Conservation (phyloP, 768 basidiomycete species). For the Porpolomopsis calyptriformis region DNA sequence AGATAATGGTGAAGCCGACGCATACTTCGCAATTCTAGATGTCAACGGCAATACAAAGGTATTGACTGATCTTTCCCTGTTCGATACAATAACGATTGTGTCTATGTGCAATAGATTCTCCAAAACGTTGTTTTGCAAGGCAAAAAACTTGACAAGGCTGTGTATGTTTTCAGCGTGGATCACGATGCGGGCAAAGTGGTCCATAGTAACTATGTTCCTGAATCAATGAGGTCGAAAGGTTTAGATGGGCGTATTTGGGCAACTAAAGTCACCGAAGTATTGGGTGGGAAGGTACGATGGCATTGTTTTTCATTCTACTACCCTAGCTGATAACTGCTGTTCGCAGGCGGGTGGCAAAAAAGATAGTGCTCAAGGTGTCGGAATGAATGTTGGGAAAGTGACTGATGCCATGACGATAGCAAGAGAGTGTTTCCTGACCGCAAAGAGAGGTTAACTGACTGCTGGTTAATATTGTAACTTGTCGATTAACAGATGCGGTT, state of each 20-base stretch:
- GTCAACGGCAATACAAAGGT: slow-evolving; percentile 85
- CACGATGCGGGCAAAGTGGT: slow-evolving; percentile 60
- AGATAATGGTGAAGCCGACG: slow-evolving; percentile 58
- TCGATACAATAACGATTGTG: slow-evolving; percentile 1
- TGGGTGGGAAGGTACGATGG: slow-evolving; percentile 79
- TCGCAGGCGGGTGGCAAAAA: slow-evolving; percentile 88
- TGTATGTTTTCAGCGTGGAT: slow-evolving; percentile 84
- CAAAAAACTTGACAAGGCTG: slow-evolving; percentile 72
- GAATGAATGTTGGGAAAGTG: slow-evolving; percentile 50
- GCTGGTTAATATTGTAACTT: too few relatives aligned
- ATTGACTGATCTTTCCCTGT: slow-evolving; percentile 3
- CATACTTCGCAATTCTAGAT: slow-evolving; percentile 61
- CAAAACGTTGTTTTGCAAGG: slow-evolving; percentile 65
- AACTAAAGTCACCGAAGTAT: slow-evolving; percentile 55
- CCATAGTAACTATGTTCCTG: slow-evolving; percentile 75
- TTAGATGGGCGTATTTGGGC: slow-evolving; percentile 90
- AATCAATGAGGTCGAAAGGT: slow-evolving; percentile 45
- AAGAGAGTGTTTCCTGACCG: slow-evolving; percentile 29
- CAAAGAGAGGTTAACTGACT: too few relatives aligned
- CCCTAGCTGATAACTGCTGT: slow-evolving; percentile 6
- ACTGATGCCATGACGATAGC: slow-evolving; percentile 59
- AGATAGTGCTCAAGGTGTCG: slow-evolving; percentile 85
- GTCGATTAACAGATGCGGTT: too few relatives aligned
- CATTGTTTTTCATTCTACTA: not conserved
- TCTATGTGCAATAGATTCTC: slow-evolving; percentile 41